phyloP scores from a whole-genome alignment of 352 stramenopile genomes.

The Phytophthora ohioensis region DNA sequence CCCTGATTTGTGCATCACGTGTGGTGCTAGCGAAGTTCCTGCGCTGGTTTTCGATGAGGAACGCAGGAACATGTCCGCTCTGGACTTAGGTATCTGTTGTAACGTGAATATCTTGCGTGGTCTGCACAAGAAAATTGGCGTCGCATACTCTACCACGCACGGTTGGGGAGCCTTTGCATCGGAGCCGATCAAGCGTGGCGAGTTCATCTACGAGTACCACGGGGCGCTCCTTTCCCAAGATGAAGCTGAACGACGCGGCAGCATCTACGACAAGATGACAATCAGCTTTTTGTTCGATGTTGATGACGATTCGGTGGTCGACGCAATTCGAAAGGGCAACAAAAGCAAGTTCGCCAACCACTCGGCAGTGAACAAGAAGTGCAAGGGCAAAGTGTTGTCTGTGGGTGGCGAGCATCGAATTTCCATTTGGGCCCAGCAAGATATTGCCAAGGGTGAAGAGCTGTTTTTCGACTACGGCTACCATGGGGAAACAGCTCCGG shows the following conservation, averaged over 20 bases:
- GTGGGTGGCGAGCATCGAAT: constrained; percentile 91
- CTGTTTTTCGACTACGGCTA: constrained; percentile 82
- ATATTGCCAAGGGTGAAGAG: constrained; percentile 88
- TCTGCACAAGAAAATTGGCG: constrained; percentile 65
- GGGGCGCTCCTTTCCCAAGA: constrained; percentile 74
- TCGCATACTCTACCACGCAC: constrained; percentile 69
- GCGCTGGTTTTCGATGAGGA: constrained; percentile 53
- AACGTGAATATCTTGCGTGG: constrained; percentile 74
- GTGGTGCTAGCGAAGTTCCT: constrained; percentile 64
- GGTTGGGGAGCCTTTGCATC: constrained; percentile 72
- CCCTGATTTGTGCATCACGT: constrained; percentile 65
- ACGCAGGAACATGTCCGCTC: constrained; percentile 44
- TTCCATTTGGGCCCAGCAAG: constrained; percentile 91
- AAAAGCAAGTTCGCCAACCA: constrained; percentile 94
- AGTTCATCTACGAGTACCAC: constrained; percentile 81
- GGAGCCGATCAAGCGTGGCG: constrained; percentile 66
- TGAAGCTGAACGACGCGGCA: constrained; percentile 76
- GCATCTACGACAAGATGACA: constrained; percentile 88
- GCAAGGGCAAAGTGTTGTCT: constrained; percentile 77
- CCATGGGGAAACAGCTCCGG: constrained; percentile 61
- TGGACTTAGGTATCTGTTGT: constrained; percentile 71
- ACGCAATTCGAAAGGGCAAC: constrained; percentile 93
- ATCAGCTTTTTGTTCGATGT: constrained; percentile 94
- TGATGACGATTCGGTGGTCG: constrained; percentile 89
- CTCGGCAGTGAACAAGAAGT: constrained; percentile 72